Evolutionary conservation across 768 basidiomycete genomes (phyloP).

Genomic region (Tricholoma terreum): DNA sequence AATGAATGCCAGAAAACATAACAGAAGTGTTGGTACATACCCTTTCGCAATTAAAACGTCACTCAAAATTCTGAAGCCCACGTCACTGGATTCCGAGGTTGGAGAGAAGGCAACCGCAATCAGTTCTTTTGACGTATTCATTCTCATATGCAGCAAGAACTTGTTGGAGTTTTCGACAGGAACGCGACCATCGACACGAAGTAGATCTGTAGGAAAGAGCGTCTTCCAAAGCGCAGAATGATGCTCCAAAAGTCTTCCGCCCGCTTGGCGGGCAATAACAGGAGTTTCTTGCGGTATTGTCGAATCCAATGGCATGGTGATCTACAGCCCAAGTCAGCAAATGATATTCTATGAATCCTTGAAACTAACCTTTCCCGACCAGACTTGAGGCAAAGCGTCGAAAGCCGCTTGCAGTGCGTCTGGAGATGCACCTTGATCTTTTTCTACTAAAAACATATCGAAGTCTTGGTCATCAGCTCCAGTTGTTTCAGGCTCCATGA

Average conservation of each 20-base stretch:
- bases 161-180: slow-evolving; percentile 70
- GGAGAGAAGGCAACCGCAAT: slow-evolving; percentile 75
- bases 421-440: slow-evolving; percentile 39
- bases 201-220: slow-evolving; percentile 65
- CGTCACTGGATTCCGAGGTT: slow-evolving; percentile 36
- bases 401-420: slow-evolving; percentile 49
- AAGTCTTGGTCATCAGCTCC: slow-evolving; percentile 78
- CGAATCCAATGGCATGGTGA: slow-evolving; percentile 79
- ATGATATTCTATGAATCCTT: background rate
- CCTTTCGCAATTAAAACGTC: slow-evolving; percentile 71
- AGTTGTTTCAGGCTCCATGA: slow-evolving; percentile 40
- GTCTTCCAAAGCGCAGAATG: slow-evolving; percentile 70
- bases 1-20: slow-evolving; percentile 8
- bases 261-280: slow-evolving; percentile 75
- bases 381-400: slow-evolving; percentile 59
- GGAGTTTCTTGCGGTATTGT: slow-evolving; percentile 62
- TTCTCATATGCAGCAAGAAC: slow-evolving; percentile 73
- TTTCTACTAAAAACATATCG: slow-evolving; percentile 78
- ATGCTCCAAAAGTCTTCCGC: slow-evolving; percentile 58
- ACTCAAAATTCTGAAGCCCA: slow-evolving; percentile 58
- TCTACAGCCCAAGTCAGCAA: slow-evolving; percentile 37
- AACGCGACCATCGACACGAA: slow-evolving; percentile 84
- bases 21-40: slow-evolving; percentile 39
- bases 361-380: slow-evolving; percentile 67
- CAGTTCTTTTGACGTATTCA: slow-evolving; percentile 77